Evolutionary conservation across 441 rosid genomes (phyloP), one percentile per base, ranked within the genome.

Genomic region (Capsella rubella): DNA sequence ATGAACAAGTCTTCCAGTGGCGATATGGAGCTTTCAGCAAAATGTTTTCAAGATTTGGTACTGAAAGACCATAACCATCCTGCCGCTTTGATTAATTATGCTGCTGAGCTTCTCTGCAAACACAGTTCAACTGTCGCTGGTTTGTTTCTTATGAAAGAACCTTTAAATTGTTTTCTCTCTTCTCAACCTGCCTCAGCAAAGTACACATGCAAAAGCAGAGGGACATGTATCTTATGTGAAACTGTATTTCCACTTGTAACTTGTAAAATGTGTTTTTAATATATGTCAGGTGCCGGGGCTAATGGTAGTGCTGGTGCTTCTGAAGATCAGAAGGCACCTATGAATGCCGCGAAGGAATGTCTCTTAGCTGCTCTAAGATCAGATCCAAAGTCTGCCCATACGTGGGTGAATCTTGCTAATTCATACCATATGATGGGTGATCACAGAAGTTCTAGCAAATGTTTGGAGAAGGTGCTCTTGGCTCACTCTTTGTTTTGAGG

Each of bases 381-480:
- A 70, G 99, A 92, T 79, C 93, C 96, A 10, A 95, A 86, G 81
- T 88, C 96, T 39, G 86, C 97, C 21, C 97, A 95, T 82, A 67
- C 79, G 28, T 95, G 99, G 99, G 90, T 84, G 43, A 76, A 76
- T 58, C 93, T 95, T 59, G 98, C 97, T 45, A 84, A 84, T 80
- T 96, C 95, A 59, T 90, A 85, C 71, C 82, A 76, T 81, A 75
- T 87, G 85, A 78, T 72, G 62, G 93, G 93, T 50, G 99, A 92
- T 84, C 87, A 90, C 79, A 84, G 87, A 81, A 95, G 92, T 72
- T 87, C 97, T 64, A 82, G 86, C 87, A 90, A 90, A 79, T 95
- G 99, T 83, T 88, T 95, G 95, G 98, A 95, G 91, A 95, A 95
- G 99, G 99, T 95, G 90, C 90, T 80, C 83, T 79, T 82, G 81